phyloP scores from a whole-genome alignment of 1,139 yeast genomes.

The Taphrina wiesneri region DNA sequence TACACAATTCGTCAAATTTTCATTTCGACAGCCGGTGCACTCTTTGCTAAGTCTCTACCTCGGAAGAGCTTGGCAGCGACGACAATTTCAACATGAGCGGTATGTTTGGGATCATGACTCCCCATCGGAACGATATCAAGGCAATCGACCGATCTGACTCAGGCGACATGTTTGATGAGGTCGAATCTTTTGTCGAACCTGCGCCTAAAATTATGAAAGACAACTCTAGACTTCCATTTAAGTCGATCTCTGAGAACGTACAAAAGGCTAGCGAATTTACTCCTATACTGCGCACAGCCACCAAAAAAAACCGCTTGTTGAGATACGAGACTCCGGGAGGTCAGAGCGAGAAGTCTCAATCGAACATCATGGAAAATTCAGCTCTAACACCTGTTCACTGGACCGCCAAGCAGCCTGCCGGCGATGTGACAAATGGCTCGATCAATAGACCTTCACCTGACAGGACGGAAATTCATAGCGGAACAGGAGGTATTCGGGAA shows the following conservation, averaged over 20 bases:
- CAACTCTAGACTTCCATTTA: not conserved
- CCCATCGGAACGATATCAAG: constrained; percentile 7
- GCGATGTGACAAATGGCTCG: not conserved
- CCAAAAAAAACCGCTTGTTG: constrained; percentile 1
- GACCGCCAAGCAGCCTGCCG: not conserved
- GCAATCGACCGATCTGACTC: not conserved
- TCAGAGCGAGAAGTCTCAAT: not conserved
- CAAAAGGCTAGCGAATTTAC: constrained; percentile 24
- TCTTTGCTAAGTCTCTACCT: not conserved
- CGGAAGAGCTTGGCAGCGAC: constrained; percentile 4
- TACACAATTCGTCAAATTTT: not conserved
- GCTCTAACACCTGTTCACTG: constrained; percentile 14
- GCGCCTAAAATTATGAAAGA: not conserved
- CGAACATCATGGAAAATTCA: not conserved
- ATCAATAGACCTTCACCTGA: not conserved
- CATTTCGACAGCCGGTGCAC: not conserved
- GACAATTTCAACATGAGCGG: not conserved
- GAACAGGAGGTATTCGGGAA: constrained; percentile 29
- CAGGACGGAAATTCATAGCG: not conserved
- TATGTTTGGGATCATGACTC: constrained; percentile 23
- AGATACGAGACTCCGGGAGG: constrained; percentile 9
- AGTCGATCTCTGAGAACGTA: constrained; percentile 1
- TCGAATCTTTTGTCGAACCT: constrained; percentile 30
- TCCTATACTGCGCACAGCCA: constrained; percentile 16
- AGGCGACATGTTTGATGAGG: constrained; percentile 15